These are phyloP conservation scores for Calcarisporium arbuscula DNA, from an alignment of 2,329 filamentous ascomycete species.

Conservation along the genomic window DNA sequence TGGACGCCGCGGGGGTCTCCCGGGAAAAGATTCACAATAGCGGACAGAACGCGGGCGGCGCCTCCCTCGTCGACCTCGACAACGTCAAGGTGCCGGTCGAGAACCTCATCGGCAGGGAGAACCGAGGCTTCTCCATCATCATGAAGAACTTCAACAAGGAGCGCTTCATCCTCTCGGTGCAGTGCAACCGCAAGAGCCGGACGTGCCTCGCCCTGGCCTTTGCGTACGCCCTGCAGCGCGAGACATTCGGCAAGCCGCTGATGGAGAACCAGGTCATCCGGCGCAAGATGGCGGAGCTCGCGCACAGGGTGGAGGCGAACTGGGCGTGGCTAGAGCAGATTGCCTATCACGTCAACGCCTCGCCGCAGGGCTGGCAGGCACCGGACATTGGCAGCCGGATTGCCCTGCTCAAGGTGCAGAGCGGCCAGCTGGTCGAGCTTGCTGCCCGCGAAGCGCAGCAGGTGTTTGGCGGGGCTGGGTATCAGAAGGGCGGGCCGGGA, in stretches of 20 bases:
- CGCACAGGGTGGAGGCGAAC: slow-evolving; percentile 52
- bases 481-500: slow-evolving; percentile 41
- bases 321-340: slow-evolving; percentile 58
- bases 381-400: slow-evolving; percentile 25
- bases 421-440: slow-evolving; percentile 41
- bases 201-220: slow-evolving; percentile 48
- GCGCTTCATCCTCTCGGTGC: slow-evolving; percentile 50
- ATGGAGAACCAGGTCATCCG: slow-evolving; percentile 54
- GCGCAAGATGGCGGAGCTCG: slow-evolving; percentile 53
- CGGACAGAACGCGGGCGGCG: slow-evolving; percentile 59
- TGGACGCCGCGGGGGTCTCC: slow-evolving; percentile 41
- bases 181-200: slow-evolving; percentile 50
- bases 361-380: slow-evolving; percentile 19
- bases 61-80: slow-evolving; percentile 50
- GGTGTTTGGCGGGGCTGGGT: slow-evolving; percentile 46
- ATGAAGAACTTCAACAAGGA: slow-evolving; percentile 55
- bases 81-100: slow-evolving; percentile 44
- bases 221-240: slow-evolving; percentile 41
- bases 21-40: slow-evolving; percentile 53
- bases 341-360: slow-evolving; percentile 42
- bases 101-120: slow-evolving; percentile 40
- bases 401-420: slow-evolving; percentile 39
- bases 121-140: slow-evolving; percentile 49
- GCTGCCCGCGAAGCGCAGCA: slow-evolving; percentile 48
- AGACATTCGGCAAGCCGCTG: slow-evolving; percentile 54